Percentiles rank a stretch among this genome's conserved stretches.
These are phyloP conservation scores for Alternaria brassicae DNA, from an alignment of 2,329 filamentous ascomycete genomes.

Conservation along the genomic window DNA sequence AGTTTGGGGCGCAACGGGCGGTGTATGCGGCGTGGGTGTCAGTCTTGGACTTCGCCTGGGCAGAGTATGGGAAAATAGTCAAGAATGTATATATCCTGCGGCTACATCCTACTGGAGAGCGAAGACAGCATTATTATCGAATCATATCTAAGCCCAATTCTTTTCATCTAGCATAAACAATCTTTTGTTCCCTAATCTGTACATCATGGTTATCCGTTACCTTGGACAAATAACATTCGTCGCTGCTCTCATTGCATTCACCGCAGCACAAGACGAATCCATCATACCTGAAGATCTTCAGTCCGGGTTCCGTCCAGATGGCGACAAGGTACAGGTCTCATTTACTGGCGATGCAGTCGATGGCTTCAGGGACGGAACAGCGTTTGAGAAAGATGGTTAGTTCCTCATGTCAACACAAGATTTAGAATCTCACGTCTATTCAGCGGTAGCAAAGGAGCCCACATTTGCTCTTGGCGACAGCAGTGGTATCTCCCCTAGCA, in stretches of 20 bases:
- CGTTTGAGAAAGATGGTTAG: constrained; percentile 36
- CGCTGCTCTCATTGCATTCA: constrained; percentile 1
- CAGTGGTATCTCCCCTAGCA: constrained; percentile 37
- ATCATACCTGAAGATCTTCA: constrained; percentile 27
- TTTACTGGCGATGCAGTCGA: constrained; percentile 34
- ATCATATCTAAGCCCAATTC: neutral
- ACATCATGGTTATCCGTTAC: constrained; percentile 21
- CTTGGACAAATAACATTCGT: constrained; percentile 7
- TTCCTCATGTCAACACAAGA: neutral
- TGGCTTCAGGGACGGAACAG: constrained; percentile 39
- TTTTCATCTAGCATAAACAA: neutral
- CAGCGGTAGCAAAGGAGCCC: constrained; percentile 39
- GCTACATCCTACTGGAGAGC: neutral
- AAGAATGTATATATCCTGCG: constrained; percentile 29
- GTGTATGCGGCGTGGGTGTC: constrained; percentile 14
- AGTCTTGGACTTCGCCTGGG: constrained; percentile 21
- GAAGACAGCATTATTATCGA: neutral
- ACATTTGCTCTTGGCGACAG: constrained; percentile 46
- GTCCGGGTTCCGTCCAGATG: constrained; percentile 26
- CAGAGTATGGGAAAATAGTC: neutral
- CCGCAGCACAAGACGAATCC: constrained; percentile 19
- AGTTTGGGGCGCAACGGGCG: constrained; percentile 12
- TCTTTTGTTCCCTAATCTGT: neutral
- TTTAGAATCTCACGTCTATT: constrained; percentile 10
- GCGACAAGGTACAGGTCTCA: constrained; percentile 40